These are phyloP conservation scores for Tagetes patula DNA, from an alignment of 129 eudicot genomes.

Conservation along the genomic window DNA sequence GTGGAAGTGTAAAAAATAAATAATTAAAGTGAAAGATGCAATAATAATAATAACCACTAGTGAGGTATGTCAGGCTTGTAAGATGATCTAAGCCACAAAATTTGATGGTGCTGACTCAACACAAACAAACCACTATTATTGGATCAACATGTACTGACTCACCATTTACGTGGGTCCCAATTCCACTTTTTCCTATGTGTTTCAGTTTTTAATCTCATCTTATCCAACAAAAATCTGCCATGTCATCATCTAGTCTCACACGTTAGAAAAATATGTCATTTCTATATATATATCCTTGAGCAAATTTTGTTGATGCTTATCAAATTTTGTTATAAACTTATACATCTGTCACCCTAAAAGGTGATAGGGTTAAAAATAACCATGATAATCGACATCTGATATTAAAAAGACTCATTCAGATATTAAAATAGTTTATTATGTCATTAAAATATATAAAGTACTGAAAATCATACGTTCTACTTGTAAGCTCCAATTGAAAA, in stretches of 20 bases:
- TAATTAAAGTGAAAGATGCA: conserved; percentile 21
- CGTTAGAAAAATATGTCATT: neutral
- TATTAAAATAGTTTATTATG: too few relatives aligned
- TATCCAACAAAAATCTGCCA: conserved; percentile 36
- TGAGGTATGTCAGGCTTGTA: conserved; percentile 24
- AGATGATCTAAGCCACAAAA: conserved; percentile 28
- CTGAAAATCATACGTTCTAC: too few relatives aligned
- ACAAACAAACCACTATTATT: neutral
- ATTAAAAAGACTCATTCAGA: too few relatives aligned
- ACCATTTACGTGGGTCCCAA: conserved; percentile 18
- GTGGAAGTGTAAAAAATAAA: too few relatives aligned
- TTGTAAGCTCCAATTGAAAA: too few relatives aligned
- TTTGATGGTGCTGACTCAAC: conserved; percentile 44
- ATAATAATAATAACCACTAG: conserved; percentile 22
- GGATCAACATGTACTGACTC: conserved; percentile 28
- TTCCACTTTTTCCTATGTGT: conserved; percentile 28
- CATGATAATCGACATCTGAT: too few relatives aligned
- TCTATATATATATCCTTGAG: too few relatives aligned
- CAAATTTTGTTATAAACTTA: too few relatives aligned
- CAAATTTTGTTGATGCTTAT: too few relatives aligned
- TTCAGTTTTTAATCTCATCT: conserved; percentile 18
- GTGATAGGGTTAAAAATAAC: too few relatives aligned
- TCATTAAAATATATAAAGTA: too few relatives aligned
- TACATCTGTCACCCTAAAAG: too few relatives aligned
- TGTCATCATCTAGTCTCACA: conserved; percentile 20